A percentile compares a stretch with the other conserved stretches of the same genome.
Conservation (phyloP, 176 grass and related monocot species). For the Ananas comosus region DNA sequence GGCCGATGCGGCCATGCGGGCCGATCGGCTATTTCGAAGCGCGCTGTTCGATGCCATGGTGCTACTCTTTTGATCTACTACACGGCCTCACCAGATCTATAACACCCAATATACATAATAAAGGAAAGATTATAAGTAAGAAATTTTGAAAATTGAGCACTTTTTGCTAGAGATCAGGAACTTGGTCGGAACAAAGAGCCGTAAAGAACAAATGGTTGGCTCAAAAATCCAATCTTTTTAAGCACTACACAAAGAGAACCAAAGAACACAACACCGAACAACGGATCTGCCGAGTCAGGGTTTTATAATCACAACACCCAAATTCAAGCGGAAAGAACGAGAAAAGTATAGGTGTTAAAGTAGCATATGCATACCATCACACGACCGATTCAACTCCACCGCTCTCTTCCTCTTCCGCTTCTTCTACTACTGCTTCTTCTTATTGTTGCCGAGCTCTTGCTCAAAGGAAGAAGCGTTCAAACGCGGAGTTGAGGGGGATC, state of each 20-base stretch:
- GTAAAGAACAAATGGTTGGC: neutral
- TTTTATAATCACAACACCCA: no score
- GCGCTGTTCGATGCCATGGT: constrained; percentile 38
- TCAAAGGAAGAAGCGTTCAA: neutral
- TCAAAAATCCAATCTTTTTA: constrained; percentile 7
- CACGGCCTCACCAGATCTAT: constrained; percentile 16
- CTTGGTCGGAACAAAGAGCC: neutral
- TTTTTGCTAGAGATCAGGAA: neutral
- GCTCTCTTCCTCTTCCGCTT: neutral
- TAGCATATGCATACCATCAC: neutral
- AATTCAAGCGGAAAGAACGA: neutral
- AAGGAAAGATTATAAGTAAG: neutral
- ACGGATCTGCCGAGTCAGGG: no score
- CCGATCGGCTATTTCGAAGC: constrained; percentile 22
- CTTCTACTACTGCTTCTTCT: no score
- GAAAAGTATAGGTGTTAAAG: neutral
- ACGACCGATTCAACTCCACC: neutral
- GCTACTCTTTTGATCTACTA: neutral
- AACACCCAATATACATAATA: neutral
- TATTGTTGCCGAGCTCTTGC: neutral
- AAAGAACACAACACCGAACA: neutral
- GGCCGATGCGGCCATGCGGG: constrained; percentile 6
- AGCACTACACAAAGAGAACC: neutral
- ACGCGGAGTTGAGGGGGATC: neutral
- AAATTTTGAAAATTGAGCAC: neutral